Conservation (phyloP, 2,329 filamentous ascomycete genomes). For the Rutstroemia sp. region DNA sequence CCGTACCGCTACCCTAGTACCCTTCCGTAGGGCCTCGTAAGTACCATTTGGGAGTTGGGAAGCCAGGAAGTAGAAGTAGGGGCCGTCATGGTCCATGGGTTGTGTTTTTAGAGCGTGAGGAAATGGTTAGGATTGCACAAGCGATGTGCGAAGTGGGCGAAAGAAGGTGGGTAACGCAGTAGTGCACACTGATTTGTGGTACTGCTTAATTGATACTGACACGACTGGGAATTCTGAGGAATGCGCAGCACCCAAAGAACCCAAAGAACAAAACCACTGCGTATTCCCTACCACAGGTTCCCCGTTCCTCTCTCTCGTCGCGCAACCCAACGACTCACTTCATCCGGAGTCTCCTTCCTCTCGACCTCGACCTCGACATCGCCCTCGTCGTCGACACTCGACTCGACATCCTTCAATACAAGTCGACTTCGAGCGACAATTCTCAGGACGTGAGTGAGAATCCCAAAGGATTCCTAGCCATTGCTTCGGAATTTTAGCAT, state of each 20-base stretch:
- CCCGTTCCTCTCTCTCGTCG: neutral
- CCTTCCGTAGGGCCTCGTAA: neutral
- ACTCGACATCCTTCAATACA: neutral
- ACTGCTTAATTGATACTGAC: neutral
- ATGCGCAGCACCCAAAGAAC: neutral
- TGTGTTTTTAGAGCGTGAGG: too few species aligned
- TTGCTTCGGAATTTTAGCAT: too few species aligned
- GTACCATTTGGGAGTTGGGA: neutral
- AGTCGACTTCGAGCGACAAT: neutral
- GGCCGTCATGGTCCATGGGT: too few species aligned
- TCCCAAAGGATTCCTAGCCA: too few species aligned
- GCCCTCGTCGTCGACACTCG: neutral
- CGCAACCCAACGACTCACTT: neutral
- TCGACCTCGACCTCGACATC: neutral
- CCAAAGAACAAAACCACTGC: too few species aligned
- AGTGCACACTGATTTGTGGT: neutral
- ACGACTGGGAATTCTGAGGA: neutral
- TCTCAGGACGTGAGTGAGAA: neutral
- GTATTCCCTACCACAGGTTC: neutral
- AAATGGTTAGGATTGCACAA: too few species aligned
- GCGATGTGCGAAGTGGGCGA: too few species aligned
- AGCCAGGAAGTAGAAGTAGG: too few species aligned
- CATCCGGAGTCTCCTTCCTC: neutral
- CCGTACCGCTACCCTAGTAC: too few species aligned
- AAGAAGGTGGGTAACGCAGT: neutral